Evolutionary conservation across 768 basidiomycete genomes (phyloP).

Genomic region (Hygrocybe coccinea): DNA sequence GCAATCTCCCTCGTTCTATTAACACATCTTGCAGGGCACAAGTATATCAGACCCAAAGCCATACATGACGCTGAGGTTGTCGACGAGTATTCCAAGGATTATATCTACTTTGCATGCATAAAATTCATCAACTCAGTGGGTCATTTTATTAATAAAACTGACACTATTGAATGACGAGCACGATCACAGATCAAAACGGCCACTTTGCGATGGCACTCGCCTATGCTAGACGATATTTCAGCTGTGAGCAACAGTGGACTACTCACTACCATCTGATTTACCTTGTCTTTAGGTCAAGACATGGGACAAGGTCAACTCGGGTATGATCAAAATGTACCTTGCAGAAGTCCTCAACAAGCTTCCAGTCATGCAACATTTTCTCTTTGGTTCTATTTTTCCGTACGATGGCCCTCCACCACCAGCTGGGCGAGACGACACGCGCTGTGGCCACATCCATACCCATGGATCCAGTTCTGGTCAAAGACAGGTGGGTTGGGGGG

Average conservation of each 20-base stretch:
- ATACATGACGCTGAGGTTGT: conserved; percentile 90
- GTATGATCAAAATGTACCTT: conserved; percentile 97
- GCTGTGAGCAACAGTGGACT: conserved; percentile 39
- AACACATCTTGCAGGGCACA: conserved; percentile 54
- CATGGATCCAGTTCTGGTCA: conserved; percentile 45
- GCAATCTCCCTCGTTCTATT: not conserved
- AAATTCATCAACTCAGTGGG: conserved; percentile 89
- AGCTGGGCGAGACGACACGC: conserved; percentile 30
- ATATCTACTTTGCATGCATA: conserved; percentile 97
- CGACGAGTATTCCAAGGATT: conserved; percentile 85
- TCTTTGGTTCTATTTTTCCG: conserved; percentile 78
- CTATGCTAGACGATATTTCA: conserved; percentile 98
- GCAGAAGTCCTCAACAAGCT: conserved; percentile 94
- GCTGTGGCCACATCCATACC: conserved; percentile 49
- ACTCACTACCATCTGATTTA: not conserved
- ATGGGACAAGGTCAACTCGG: conserved; percentile 94
- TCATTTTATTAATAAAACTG: conserved; percentile 5
- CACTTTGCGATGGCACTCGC: conserved; percentile 94
- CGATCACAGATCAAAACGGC: conserved; percentile 81
- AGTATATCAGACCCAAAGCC: conserved; percentile 83
- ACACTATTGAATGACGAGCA: not conserved
- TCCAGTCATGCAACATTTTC: conserved; percentile 93
- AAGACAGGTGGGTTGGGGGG: conserved; percentile 64
- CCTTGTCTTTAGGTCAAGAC: conserved; percentile 57
- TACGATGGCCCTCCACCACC: conserved; percentile 59